These are phyloP conservation scores for Boletus putidus DNA, from an alignment of 1,284 basidiomycete species.

Conservation along the genomic window DNA sequence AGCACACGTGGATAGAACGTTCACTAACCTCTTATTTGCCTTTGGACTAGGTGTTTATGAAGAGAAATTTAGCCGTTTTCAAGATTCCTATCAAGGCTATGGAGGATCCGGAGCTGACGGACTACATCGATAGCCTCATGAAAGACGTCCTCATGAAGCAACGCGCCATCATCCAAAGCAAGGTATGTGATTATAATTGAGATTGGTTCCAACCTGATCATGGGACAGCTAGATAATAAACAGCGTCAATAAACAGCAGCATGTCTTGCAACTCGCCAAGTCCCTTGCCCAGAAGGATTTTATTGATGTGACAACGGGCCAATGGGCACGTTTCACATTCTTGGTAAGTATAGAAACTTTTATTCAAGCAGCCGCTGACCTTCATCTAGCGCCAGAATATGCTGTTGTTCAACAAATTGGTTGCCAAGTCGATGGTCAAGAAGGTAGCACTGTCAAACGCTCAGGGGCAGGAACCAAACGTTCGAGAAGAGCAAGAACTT, in stretches of 20 bases:
- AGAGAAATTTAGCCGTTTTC: slow-evolving; percentile 3
- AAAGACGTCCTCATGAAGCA: slow-evolving; percentile 3
- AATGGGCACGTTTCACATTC: slow-evolving; percentile 13
- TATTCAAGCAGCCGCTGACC: not conserved
- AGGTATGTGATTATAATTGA: not conserved
- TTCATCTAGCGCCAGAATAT: not conserved
- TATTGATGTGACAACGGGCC: not conserved
- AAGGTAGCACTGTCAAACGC: not conserved
- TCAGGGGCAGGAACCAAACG: too few relatives aligned
- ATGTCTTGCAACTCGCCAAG: slow-evolving; percentile 2
- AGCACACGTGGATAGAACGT: too few relatives aligned
- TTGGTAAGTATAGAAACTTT: not conserved
- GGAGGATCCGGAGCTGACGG: slow-evolving; percentile 5
- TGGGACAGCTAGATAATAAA: not conserved
- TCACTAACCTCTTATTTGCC: too few relatives aligned
- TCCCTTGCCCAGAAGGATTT: not conserved
- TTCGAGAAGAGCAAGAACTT: too few relatives aligned
- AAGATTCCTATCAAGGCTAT: slow-evolving; percentile 1
- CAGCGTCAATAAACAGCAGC: not conserved
- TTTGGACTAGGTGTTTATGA: not conserved
- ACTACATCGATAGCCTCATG: slow-evolving; percentile 3
- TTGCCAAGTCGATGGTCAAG: not conserved
- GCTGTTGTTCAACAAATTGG: not conserved
- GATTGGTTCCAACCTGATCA: not conserved
- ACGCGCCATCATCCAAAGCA: slow-evolving; percentile 1